These are phyloP conservation scores for Eimeria praecox DNA, from an alignment of 169 alveolate species.

Conservation along the genomic window DNA sequence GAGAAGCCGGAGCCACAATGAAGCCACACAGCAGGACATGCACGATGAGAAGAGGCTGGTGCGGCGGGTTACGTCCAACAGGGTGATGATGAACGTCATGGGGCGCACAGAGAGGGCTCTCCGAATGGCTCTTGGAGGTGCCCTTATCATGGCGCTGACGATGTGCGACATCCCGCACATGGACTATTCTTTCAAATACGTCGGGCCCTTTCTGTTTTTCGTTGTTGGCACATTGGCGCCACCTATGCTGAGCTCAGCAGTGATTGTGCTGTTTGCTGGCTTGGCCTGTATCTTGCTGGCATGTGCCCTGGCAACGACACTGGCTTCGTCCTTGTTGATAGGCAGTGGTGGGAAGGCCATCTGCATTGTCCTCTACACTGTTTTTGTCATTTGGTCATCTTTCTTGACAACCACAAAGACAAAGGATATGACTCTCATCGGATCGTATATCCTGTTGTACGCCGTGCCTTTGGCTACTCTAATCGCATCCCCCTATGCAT, in stretches of 20 bases:
- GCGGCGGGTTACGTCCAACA: neutral
- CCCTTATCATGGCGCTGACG: conserved; percentile 64
- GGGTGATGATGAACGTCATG: conserved; percentile 28
- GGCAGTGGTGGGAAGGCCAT: conserved; percentile 53
- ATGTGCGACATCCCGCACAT: conserved; percentile 72
- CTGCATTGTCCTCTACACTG: conserved; percentile 4
- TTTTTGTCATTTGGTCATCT: conserved; percentile 50
- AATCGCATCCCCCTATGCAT: conserved; percentile 70
- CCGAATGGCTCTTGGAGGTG: conserved; percentile 78
- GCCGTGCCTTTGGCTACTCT: conserved; percentile 76
- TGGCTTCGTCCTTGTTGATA: conserved; percentile 26
- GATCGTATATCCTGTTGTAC: conserved; percentile 76
- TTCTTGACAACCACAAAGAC: conserved; percentile 49
- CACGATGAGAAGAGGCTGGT: neutral
- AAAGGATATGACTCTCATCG: conserved; percentile 80
- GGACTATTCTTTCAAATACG: conserved; percentile 71
- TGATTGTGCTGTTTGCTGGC: conserved; percentile 62
- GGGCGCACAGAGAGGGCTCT: conserved; percentile 73
- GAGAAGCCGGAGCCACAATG: neutral
- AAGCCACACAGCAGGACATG: neutral
- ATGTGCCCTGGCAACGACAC: conserved; percentile 60
- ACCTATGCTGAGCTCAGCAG: conserved; percentile 61
- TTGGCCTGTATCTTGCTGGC: conserved; percentile 69
- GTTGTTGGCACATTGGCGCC: conserved; percentile 78
- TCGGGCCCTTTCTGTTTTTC: conserved; percentile 73